These are phyloP conservation scores for Candida hispaniensis DNA, from an alignment of 805 yeast genomes.

Conservation along the genomic window DNA sequence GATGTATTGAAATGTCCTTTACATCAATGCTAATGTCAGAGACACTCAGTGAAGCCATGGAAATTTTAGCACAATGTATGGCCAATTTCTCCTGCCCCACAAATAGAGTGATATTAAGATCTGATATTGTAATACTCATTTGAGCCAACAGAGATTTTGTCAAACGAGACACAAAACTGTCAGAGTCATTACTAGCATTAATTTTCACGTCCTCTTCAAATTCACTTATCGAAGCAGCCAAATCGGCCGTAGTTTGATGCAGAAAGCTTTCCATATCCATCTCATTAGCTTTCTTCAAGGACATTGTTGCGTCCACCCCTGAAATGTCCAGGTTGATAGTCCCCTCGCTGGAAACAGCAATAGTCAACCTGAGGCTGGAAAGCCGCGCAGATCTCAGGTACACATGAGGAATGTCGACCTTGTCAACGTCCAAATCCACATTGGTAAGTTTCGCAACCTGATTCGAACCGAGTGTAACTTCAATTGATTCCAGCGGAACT, in stretches of 20 bases:
- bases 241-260: slow-evolving; percentile 9
- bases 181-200: no score
- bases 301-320: no score
- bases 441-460: slow-evolving; percentile 36
- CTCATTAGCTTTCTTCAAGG: no score
- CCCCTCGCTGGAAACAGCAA: slow-evolving; percentile 62
- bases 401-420: slow-evolving; percentile 40
- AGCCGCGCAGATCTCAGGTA: slow-evolving; percentile 26
- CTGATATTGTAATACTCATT: slow-evolving; percentile 1
- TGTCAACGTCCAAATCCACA: slow-evolving; percentile 62
- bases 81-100: no score
- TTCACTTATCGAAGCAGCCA: slow-evolving; percentile 10
- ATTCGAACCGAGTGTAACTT: slow-evolving; percentile 60
- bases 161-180: no score
- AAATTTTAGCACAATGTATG: no score
- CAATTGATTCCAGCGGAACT: slow-evolving; percentile 69
- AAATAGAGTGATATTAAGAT: slow-evolving; percentile 2
- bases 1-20: no score
- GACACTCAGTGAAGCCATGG: no score
- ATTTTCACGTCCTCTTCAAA: no score
- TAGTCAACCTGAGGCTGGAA: slow-evolving; percentile 47
- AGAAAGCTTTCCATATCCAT: slow-evolving; percentile 12
- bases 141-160: slow-evolving; percentile 4
- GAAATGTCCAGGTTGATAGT: no score
- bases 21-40: no score